Evolutionary conservation across 176 grass and related monocot species (phyloP).

Genomic region (Luzula sylvatica): DNA sequence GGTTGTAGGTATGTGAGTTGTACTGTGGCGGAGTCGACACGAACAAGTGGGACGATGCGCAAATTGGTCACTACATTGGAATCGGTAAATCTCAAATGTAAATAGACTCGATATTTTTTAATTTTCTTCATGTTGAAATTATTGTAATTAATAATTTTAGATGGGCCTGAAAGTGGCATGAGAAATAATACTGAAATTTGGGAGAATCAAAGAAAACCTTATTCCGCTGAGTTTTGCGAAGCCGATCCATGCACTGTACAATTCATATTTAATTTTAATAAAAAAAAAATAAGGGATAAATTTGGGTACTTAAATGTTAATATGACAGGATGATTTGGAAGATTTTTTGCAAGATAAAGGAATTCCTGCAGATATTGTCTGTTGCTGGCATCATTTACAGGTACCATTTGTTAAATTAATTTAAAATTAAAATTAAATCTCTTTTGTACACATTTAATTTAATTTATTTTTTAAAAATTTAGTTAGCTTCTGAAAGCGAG

Average conservation of each 20-base stretch:
- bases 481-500: conserved; percentile 80
- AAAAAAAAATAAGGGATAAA: no score
- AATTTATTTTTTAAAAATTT: background rate
- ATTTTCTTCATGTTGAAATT: background rate
- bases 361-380: conserved; percentile 62
- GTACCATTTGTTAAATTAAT: conserved; percentile 13
- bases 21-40: conserved; percentile 48
- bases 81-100: conserved; percentile 42
- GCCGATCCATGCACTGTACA: conserved; percentile 63
- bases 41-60: conserved; percentile 62
- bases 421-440: no score
- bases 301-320: conserved; percentile 14
- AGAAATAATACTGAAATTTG: conserved; percentile 47
- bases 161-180: conserved; percentile 29
- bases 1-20: conserved; percentile 61
- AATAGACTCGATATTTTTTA: background rate
- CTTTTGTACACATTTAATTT: background rate
- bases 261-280: background rate
- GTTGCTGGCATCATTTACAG: conserved; percentile 79
- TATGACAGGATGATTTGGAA: conserved; percentile 53
- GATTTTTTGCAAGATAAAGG: conserved; percentile 44
- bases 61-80: conserved; percentile 78
- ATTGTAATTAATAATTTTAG: conserved; percentile 13
- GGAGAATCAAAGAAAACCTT: conserved; percentile 62
- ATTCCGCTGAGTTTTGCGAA: conserved; percentile 45